Conservation (phyloP, 768 basidiomycete species). For the Rhizopogon roseolus region DNA sequence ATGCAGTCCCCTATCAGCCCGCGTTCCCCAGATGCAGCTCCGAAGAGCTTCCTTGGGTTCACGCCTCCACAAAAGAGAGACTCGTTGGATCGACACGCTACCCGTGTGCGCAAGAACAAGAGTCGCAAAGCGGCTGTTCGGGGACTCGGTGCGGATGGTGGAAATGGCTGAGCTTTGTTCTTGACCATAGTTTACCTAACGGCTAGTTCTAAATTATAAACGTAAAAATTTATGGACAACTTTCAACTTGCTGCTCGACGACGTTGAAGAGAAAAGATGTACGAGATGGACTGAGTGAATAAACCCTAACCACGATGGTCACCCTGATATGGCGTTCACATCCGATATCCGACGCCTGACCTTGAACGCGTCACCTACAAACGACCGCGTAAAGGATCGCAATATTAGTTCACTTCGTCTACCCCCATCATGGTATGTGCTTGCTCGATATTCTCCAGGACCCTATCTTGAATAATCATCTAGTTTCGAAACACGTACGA, state of each 20-base stretch:
- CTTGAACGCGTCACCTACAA: slow-evolving; percentile 28
- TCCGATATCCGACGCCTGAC: slow-evolving; percentile 12
- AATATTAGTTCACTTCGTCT: slow-evolving; percentile 10
- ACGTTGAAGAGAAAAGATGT: too few relatives aligned
- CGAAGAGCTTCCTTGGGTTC: slow-evolving; percentile 23
- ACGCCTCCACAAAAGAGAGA: slow-evolving; percentile 19
- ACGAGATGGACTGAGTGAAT: neutral
- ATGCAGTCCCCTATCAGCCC: slow-evolving; percentile 40
- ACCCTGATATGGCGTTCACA: neutral
- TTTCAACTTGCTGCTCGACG: too few relatives aligned
- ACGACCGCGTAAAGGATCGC: slow-evolving; percentile 1
- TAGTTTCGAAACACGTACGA: slow-evolving; percentile 97
- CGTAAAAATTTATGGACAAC: too few relatives aligned
- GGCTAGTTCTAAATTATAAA: too few relatives aligned
- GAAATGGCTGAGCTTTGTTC: neutral
- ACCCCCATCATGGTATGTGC: slow-evolving; percentile 26
- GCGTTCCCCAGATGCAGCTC: slow-evolving; percentile 8
- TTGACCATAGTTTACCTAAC: too few relatives aligned
- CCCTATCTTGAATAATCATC: slow-evolving; percentile 2
- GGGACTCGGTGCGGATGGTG: slow-evolving; percentile 21
- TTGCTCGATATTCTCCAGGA: neutral
- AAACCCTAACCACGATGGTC: neutral
- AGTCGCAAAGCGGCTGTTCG: slow-evolving; percentile 30
- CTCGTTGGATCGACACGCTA: slow-evolving; percentile 4
- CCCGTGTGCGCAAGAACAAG: slow-evolving; percentile 28